phyloP scores from a whole-genome alignment of 768 basidiomycete species.

The Macrocybe gigantea region DNA sequence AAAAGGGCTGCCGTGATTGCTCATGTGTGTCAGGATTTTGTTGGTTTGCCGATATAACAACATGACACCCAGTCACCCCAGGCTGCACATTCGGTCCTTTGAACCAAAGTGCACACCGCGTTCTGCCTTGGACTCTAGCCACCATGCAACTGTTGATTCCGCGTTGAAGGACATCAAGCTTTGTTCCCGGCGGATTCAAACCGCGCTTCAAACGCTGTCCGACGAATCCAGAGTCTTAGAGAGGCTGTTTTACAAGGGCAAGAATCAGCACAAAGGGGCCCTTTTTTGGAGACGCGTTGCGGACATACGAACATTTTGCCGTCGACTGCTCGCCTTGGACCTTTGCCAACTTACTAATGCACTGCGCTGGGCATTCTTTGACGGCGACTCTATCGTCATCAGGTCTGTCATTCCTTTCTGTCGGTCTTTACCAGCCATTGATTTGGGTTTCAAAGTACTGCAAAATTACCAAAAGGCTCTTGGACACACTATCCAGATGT shows the following conservation, averaged over 20 bases:
- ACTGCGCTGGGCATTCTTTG: constrained; percentile 50
- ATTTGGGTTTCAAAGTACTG: constrained; percentile 24
- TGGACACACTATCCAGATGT: constrained; percentile 59
- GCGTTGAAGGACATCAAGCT: constrained; percentile 57
- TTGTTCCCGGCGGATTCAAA: constrained; percentile 46
- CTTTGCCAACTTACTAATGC: constrained; percentile 25
- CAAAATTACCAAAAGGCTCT: constrained; percentile 47
- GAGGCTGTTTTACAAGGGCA: constrained; percentile 71
- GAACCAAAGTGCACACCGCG: constrained; percentile 4
- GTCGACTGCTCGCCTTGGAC: constrained; percentile 26
- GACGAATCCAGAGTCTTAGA: constrained; percentile 58
- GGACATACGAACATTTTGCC: constrained; percentile 54
- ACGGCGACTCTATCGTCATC: constrained; percentile 31
- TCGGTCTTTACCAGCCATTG: neutral
- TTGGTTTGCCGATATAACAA: too few species aligned
- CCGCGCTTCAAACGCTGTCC: constrained; percentile 31
- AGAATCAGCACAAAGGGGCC: constrained; percentile 68
- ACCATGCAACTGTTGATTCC: constrained; percentile 41
- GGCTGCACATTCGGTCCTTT: too few species aligned
- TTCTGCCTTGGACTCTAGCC: constrained; percentile 18
- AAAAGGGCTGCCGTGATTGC: neutral
- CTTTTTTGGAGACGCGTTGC: constrained; percentile 65
- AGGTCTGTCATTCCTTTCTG: constrained; percentile 10
- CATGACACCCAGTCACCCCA: too few species aligned
- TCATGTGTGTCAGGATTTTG: neutral